phyloP scores from a whole-genome alignment of 768 basidiomycete genomes.

The Mycena chlorophos region DNA sequence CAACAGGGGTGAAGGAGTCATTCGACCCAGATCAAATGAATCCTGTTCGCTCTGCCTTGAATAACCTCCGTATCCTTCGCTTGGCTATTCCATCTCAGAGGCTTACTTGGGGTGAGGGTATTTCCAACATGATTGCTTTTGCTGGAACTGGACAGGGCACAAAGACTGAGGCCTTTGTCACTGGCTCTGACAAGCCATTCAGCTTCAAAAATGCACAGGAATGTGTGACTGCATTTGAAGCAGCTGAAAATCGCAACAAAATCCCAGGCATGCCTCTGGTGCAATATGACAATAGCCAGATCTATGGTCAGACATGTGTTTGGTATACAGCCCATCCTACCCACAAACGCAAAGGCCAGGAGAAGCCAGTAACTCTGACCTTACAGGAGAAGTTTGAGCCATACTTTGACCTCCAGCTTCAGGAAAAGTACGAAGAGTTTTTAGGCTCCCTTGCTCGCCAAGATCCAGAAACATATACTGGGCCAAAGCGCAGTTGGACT shows the following conservation, averaged over 20 bases:
- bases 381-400: constrained; percentile 7
- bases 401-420: background rate
- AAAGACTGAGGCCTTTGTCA: constrained; percentile 7
- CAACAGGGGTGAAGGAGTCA: background rate
- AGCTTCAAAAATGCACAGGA: background rate
- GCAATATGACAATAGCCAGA: constrained; percentile 1
- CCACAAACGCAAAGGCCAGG: background rate
- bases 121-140: constrained; percentile 11
- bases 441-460: constrained; percentile 6
- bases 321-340: constrained; percentile 7
- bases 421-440: background rate
- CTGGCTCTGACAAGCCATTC: background rate
- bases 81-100: background rate
- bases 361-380: background rate
- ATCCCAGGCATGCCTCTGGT: background rate
- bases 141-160: constrained; percentile 19
- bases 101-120: background rate
- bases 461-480: constrained; percentile 8
- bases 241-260: background rate
- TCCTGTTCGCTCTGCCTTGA: constrained; percentile 1
- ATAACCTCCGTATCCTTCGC: background rate
- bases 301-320: constrained; percentile 2
- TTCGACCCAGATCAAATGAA: constrained; percentile 12
- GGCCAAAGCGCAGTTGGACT: constrained; percentile 1
- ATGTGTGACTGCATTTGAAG: background rate